These are phyloP conservation scores for Leccinum truebloodii DNA, from an alignment of 768 basidiomycete species.

Conservation along the genomic window DNA sequence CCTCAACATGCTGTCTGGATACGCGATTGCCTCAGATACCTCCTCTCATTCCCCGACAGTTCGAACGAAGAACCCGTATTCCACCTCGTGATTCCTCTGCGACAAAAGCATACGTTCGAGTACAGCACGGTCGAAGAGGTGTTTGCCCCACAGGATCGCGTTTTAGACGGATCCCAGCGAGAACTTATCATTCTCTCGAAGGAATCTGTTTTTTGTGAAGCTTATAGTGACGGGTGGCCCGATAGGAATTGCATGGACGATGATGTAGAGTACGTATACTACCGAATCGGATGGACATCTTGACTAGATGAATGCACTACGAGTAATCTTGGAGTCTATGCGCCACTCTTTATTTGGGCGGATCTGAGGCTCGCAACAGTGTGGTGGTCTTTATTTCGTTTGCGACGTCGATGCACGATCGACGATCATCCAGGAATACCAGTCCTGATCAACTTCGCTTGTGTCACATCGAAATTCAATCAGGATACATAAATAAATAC, in stretches of 20 bases:
- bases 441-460: neutral
- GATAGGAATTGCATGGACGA: slow-evolving; percentile 38
- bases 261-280: slow-evolving; percentile 71
- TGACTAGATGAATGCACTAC: slow-evolving; percentile 2
- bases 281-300: slow-evolving; percentile 64
- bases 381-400: too few relatives aligned
- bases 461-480: neutral
- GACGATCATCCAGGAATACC: too few relatives aligned
- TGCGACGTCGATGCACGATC: too few relatives aligned
- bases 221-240: slow-evolving; percentile 21
- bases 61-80: slow-evolving; percentile 38
- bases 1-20: slow-evolving; percentile 49
- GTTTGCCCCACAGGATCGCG: slow-evolving; percentile 37
- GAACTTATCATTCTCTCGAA: slow-evolving; percentile 53
- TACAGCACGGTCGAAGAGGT: slow-evolving; percentile 56
- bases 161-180: slow-evolving; percentile 7
- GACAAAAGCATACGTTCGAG: slow-evolving; percentile 63
- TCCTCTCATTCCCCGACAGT: slow-evolving; percentile 34
- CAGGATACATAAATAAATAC: too few relatives aligned
- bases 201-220: slow-evolving; percentile 58
- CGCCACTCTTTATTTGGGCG: neutral
- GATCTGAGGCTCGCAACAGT: too few relatives aligned
- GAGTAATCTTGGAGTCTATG: neutral
- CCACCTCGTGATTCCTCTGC: slow-evolving; percentile 78
- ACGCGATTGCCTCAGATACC: slow-evolving; percentile 38